Base-by-base conservation (phyloP, 2,329 filamentous ascomycete species). In the Sphaerostilbella broomeana region DNA sequence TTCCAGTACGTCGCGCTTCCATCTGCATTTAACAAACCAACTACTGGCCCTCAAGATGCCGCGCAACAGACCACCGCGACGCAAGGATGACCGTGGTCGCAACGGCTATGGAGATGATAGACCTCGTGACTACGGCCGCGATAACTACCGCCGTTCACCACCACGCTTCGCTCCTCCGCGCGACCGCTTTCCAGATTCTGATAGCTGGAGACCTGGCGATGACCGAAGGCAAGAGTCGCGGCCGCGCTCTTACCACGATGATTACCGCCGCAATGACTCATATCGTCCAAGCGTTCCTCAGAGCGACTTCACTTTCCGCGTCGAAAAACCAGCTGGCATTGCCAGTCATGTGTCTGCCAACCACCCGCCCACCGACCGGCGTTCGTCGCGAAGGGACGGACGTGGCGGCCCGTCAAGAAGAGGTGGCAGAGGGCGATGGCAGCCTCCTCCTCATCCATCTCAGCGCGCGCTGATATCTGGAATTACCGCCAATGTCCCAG, bases 221-320 rank as follows among this genome's bases (percentile, higher is more conserved):
- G 46, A 50, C 19, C 41, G 44, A n/a, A 47, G 55, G 17, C 38
- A 47, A 18, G 52, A 51, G 12, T 19, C 44, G 6, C 45, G 45
- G 18, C 33, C 46, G 7, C 44, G 49, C 13, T 44, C 47, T 2
- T 50, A 49, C 34, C 48, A 46, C 29, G 48, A 56, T 32, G 48
- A 55, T 13, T 47, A 47, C 20, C 50, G 49, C 6, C 30, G 35
- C 2, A 39, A 40, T 4, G 55, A 59, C 36, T 59, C 54, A 6
- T 59, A 61, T 20, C 52, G 55, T 4, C 53, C 57, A 10, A 48
- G 50, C 20, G 51, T 56, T 11, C 65, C 64, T 2, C 64, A 63
- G 34, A 56, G 72, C 25, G 72, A 77, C 35, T 79, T 79, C 51
- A 73, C 70, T 1, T 79, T 79, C 43, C 69, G 70, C 6, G 58